Base-by-base conservation (phyloP, 108 stramenopile genomes). In the Skeletonema grethae region DNA sequence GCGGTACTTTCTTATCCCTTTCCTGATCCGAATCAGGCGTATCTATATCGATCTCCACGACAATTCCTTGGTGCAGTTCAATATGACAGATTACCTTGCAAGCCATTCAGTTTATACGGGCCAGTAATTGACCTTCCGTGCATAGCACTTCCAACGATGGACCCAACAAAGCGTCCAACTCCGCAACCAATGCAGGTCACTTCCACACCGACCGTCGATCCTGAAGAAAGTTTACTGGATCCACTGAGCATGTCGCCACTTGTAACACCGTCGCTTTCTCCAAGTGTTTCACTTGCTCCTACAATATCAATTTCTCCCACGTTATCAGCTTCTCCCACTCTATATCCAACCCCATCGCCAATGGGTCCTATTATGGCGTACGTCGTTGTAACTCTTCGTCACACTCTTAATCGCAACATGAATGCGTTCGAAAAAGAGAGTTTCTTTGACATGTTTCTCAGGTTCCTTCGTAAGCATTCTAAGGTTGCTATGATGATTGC, bases 1-100 rank as follows among this genome's bases (percentile, higher is more conserved):
- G 65, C 43, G 7, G 65, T 65, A 7, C 45, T 65, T 10, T 12
- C 28, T 28, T 65, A 65, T 50, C 65, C 65, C 18, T 65, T 65
- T 31, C 22, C 39, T 65, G 29, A 10, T 11, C 39, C 65, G 12
- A 32, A 8, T 46, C 28, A 65, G 4, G 28, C 7, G 22, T 29
- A 30, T 24, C 12, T 46, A 20, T 65, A 65, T 31, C 24, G 65
- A 10, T 46, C 43, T 6, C 65, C 65, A 6, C 9, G 65, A 15
- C 43, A 18, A 24, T 65, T 65, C 29, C 3, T 65, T 18, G 65
- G 65, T 2, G 30, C 5, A 9, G 20, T 65, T 28, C 25, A 29
- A 18, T 65, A 65, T 15, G 46, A 65, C 5, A 38, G 65, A n/a
- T 8, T 48, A 9, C 65, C 65, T 6, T 65, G 65, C 29, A 28